phyloP scores from a whole-genome alignment of 306 rosid species.

The Cucumis sativus region Cucumber_9930_V3 NC_026658.2:16019501-16020000 shows the following conservation, averaged over 20 bases:
- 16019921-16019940: background rate
- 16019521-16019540: no score
- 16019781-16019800: conserved; percentile 4
- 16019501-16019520: no score
- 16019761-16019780: conserved; percentile 10
- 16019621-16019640: background rate
- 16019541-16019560: no score
- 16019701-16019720: background rate
- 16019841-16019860: conserved; percentile 3
- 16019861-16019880: conserved; percentile 4
- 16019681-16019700: background rate
- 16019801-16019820: conserved; percentile 12
- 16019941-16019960: background rate
- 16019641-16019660: background rate
- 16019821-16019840: conserved; percentile 7
- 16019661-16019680: background rate
- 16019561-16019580: no score
- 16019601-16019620: background rate
- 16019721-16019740: background rate
- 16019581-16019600: background rate
- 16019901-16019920: conserved; percentile 5
- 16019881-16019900: background rate
- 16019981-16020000: background rate
- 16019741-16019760: background rate
- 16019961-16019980: background rate